These are phyloP conservation scores for Trametes elegans DNA, from an alignment of 768 basidiomycete species.

Conservation along the genomic window DNA sequence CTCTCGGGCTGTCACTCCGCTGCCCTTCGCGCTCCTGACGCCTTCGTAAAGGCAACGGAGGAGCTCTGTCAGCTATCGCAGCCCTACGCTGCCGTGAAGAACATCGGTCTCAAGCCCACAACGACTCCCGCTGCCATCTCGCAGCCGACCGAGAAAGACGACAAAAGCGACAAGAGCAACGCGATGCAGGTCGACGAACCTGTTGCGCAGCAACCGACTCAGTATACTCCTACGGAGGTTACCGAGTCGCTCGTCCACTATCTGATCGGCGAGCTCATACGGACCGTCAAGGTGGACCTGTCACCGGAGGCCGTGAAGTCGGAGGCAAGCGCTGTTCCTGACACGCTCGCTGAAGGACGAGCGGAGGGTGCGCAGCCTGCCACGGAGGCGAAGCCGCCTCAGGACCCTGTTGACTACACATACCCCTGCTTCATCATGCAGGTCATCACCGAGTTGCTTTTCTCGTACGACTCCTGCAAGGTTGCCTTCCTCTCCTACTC, in stretches of 20 bases:
- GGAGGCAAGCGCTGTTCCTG: too few relatives aligned
- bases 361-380: background rate
- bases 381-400: conserved; percentile 1
- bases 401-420: conserved; percentile 33
- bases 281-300: conserved; percentile 46
- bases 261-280: conserved; percentile 70
- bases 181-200: conserved; percentile 63
- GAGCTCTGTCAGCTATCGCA: conserved; percentile 70
- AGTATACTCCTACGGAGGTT: conserved; percentile 35
- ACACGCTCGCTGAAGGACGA: background rate
- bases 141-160: background rate
- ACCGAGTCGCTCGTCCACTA: conserved; percentile 65
- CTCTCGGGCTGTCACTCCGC: conserved; percentile 74
- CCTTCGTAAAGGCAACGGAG: conserved; percentile 73
- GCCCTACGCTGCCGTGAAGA: conserved; percentile 43
- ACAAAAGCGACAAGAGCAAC: conserved; percentile 24
- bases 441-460: conserved; percentile 85
- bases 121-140: background rate
- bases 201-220: background rate
- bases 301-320: background rate
- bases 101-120: conserved; percentile 27
- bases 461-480: conserved; percentile 93
- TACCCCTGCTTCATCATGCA: conserved; percentile 88
- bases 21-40: conserved; percentile 75
- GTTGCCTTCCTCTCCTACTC: conserved; percentile 79